Conservation (phyloP, 768 basidiomycete species). For the Lactarius sp. region DNA sequence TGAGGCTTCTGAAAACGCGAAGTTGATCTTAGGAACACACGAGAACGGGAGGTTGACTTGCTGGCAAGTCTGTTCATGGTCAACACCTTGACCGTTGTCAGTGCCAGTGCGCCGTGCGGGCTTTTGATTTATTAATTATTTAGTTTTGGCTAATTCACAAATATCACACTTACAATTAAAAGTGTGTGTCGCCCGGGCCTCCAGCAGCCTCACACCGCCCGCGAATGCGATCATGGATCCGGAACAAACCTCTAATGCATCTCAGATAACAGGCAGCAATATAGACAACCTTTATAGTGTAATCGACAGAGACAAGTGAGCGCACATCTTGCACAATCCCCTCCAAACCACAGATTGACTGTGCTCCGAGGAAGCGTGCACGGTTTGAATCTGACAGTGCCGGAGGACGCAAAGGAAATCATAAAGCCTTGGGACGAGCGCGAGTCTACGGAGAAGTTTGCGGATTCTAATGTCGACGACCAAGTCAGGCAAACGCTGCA, state of each 20-base stretch:
- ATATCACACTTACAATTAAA: not conserved
- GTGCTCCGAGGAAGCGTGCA: constrained; percentile 51
- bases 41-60: constrained; percentile 9
- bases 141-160: not conserved
- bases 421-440: constrained; percentile 82
- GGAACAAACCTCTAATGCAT: constrained; percentile 38
- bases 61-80: constrained; percentile 30
- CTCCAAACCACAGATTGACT: constrained; percentile 12
- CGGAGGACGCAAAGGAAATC: constrained; percentile 69
- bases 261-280: constrained; percentile 45
- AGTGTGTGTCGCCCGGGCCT: not conserved
- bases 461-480: constrained; percentile 80
- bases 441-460: constrained; percentile 58
- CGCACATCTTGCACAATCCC: constrained; percentile 1
- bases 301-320: constrained; percentile 60
- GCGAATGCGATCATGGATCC: constrained; percentile 4
- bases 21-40: not conserved
- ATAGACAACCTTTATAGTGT: constrained; percentile 51
- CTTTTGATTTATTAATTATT: constrained; percentile 9
- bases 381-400: constrained; percentile 74
- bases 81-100: not conserved
- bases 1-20: not conserved
- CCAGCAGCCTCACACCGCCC: not conserved
- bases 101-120: too few relatives aligned
- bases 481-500: constrained; percentile 48